These are phyloP conservation scores for Coemansia sp. DNA, from an alignment of 192 early-diverging fungal species.

Conservation along the genomic window DNA sequence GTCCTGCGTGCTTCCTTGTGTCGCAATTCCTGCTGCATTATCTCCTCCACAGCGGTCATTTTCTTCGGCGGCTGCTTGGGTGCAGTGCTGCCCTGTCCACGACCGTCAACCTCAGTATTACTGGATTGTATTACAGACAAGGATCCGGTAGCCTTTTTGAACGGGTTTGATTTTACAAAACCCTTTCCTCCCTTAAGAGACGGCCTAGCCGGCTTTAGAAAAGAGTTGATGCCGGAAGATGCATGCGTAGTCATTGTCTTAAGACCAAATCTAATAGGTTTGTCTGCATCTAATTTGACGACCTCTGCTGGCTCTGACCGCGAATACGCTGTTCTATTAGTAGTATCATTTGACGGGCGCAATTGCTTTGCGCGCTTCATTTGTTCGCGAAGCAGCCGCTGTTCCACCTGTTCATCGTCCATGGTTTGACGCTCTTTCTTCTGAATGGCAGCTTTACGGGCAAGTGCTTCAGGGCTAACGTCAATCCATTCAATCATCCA, in stretches of 20 bases:
- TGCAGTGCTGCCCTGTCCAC: background rate
- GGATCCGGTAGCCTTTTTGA: slow-evolving; percentile 19
- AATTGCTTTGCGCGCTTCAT: slow-evolving; percentile 70
- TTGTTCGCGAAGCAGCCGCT: slow-evolving; percentile 75
- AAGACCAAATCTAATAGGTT: slow-evolving; percentile 27
- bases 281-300: slow-evolving; percentile 16
- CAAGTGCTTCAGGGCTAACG: slow-evolving; percentile 82
- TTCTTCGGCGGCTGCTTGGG: slow-evolving; percentile 1
- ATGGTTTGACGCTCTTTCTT: slow-evolving; percentile 79
- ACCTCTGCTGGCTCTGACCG: slow-evolving; percentile 20
- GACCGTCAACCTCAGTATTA: background rate
- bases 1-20: slow-evolving; percentile 19
- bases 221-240: background rate
- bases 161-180: slow-evolving; percentile 30
- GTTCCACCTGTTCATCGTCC: slow-evolving; percentile 85
- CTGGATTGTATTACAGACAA: slow-evolving; percentile 8
- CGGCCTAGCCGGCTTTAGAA: slow-evolving; percentile 9
- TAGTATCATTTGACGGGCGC: slow-evolving; percentile 1
- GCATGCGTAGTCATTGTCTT: slow-evolving; percentile 8
- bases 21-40: slow-evolving; percentile 25
- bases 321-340: background rate
- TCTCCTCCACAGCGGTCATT: slow-evolving; percentile 18
- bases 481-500: slow-evolving; percentile 93
- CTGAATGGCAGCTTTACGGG: slow-evolving; percentile 66
- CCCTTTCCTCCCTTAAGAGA: background rate